Evolutionary conservation across 176 grass and related monocot genomes (phyloP), one percentile per base, ranked within the genome.

Genomic region (Oryza glaberrima): DNA sequence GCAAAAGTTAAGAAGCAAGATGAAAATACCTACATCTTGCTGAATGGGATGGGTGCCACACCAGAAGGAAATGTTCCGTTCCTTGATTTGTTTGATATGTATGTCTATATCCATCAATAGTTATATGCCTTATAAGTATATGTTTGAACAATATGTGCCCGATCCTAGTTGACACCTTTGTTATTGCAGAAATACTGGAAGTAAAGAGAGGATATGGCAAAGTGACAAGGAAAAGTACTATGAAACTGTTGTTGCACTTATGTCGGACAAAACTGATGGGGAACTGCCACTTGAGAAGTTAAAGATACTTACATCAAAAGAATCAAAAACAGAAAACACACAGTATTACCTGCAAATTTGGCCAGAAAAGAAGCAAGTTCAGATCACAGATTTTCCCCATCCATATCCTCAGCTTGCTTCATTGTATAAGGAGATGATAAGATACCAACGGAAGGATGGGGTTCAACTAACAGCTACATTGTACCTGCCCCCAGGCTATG

Each of bases 251-350:
- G 86, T 96, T 91, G 86, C 88, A 48, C 77, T 99, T 73, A 99
- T 96, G 97, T 99, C 94, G 32, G 97, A 96, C 79, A 89, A 90
- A 77, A 92, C 88, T 86, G 94, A 99, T 65, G 87, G 84, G 67
- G 90, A 92, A 54, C 78, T 99, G 30, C 44, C 75, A 70, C 83
- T 99, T 80, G 90, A 94, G 67, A 81, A 96, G 79, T 84, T 99
- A 84, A 99, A 91, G 65, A 94, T 99, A 84, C 92, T 99, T 67
- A 92, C 91, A 19, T 99, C 94, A 38, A 96, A 93, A 90, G 97
- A 99, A 86, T 99, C 97, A 52, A 99, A 99, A 92, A 96, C 97
- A 52, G 97, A 99, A 90, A 99, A 99, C 65, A 94, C 92, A 47
- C 97, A 99, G 76, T 96, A 96, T 91, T 94, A 91, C 85, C 89